Evolutionary conservation across 192 early-diverging fungal genomes (phyloP).

Genomic region (Anaeromyces robustus): DNA sequence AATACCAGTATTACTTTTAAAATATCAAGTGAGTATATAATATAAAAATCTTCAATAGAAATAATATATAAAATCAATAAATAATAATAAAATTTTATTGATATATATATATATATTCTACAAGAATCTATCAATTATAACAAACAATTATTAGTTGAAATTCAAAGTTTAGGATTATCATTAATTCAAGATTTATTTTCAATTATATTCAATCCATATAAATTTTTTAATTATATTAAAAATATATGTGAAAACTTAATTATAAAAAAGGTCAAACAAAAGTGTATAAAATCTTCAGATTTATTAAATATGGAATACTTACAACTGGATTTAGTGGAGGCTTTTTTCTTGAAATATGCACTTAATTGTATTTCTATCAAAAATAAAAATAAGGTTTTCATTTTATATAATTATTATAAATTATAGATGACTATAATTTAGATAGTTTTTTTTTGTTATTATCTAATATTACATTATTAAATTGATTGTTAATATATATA

Average conservation of each 20-base stretch:
- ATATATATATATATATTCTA: conserved; percentile 3
- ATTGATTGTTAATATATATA: neutral
- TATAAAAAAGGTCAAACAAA: neutral
- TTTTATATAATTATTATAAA: conserved; percentile 14
- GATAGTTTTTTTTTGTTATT: neutral
- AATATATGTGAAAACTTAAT: neutral
- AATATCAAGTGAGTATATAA: no score
- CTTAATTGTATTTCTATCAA: neutral
- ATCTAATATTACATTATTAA: no score
- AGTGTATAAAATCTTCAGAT: neutral
- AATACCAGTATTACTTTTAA: no score
- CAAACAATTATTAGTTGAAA: conserved; percentile 6
- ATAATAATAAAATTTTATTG: conserved; percentile 15
- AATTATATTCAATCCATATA: neutral
- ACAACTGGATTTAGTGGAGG: neutral
- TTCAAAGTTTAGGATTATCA: neutral
- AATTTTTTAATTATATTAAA: neutral
- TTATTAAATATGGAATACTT: neutral
- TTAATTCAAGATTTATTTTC: neutral
- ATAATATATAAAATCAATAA: no score
- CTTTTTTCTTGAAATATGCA: neutral
- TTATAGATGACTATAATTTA: conserved; percentile 16
- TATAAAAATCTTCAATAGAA: no score
- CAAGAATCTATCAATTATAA: neutral
- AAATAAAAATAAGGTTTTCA: neutral